Base-by-base conservation (phyloP, 1,139 yeast genomes). In the Scheffersomyces titani region DNA sequence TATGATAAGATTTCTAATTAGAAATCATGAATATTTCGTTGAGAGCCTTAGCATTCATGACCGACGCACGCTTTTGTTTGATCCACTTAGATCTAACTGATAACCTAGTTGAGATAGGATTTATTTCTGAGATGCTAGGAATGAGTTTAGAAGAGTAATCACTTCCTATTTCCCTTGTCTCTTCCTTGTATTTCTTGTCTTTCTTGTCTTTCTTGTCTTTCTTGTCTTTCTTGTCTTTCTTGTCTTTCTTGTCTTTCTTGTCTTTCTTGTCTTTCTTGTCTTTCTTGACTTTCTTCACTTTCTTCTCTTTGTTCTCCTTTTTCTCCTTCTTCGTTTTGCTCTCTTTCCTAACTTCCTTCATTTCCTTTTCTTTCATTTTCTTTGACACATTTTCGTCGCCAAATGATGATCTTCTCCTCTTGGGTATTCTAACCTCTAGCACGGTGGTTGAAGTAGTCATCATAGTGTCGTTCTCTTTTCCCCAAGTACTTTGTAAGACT, bases 11-110 rank as follows among this genome's bases (percentile, higher is more conserved):
- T 24, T 44, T 19, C 49, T 66, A 79, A 60, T 76, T 82, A 58
- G 90, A 78, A 52, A 91, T 85, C 98, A 93, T 93, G 70, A 93
- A 90, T 58, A 93, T 93, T 72, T 93, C 98, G 65, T 91, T 92
- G 60, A 93, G 82, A 22, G 97, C 92, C 69, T 91, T 88, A 16
- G 89, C 82, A 70, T 93, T 98, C 87, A 89, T 85, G 0, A 93
- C 92, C 1, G 98, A 92, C 6, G 97, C 96, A 65, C 94, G 82
- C 70, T 93, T 93, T 68, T 92, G 97, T 61, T 83, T 88, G 57
- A 93, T 92, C 88, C 92, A 92, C 69, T 85, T 87, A 19, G 97
- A 88, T 67, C 98, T 83, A 2, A 89, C 90, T 0, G 96, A 89
- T 53, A 89, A 75, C 67, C 96, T 82, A 1, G 92, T 86, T 5